These are phyloP conservation scores for Amyloporia xantha DNA, from an alignment of 768 basidiomycete genomes.

Conservation along the genomic window DNA sequence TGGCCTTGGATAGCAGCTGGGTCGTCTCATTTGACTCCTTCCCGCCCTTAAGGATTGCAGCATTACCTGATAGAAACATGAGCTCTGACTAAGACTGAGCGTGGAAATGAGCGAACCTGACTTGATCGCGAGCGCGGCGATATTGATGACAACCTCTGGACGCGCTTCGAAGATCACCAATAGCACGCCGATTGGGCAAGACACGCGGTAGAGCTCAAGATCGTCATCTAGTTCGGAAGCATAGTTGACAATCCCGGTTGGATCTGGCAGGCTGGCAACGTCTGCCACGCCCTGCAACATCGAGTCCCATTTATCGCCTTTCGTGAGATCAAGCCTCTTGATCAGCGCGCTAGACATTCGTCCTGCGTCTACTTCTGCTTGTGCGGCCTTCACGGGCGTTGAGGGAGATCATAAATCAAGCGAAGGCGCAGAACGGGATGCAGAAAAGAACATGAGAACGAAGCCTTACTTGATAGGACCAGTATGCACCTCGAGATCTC, in stretches of 20 bases:
- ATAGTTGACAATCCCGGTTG: conserved; percentile 81
- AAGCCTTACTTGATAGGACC: conserved; percentile 1
- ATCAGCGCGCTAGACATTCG: conserved; percentile 78
- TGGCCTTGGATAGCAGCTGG: conserved; percentile 67
- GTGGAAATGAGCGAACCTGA: conserved; percentile 54
- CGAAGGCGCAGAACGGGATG: no score
- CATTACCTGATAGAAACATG: conserved; percentile 59
- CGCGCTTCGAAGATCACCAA: conserved; percentile 96
- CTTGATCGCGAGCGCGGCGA: conserved; percentile 92
- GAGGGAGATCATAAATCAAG: no score
- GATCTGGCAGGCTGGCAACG: conserved; percentile 80
- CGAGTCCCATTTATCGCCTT: conserved; percentile 85
- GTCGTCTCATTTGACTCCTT: conserved; percentile 89
- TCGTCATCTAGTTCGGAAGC: conserved; percentile 84
- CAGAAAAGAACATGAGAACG: not conserved
- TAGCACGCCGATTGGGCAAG: conserved; percentile 94
- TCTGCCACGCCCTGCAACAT: conserved; percentile 90
- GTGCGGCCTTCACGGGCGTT: conserved; percentile 71
- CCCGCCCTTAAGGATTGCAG: conserved; percentile 95
- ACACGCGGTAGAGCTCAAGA: conserved; percentile 86
- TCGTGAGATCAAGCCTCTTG: conserved; percentile 77
- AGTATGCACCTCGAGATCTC: conserved; percentile 69
- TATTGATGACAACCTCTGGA: conserved; percentile 97
- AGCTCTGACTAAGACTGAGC: not conserved
- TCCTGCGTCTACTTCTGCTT: conserved; percentile 72